Conservation (phyloP, 2,329 filamentous ascomycete genomes). For the Botrytis sinoallii region DNA sequence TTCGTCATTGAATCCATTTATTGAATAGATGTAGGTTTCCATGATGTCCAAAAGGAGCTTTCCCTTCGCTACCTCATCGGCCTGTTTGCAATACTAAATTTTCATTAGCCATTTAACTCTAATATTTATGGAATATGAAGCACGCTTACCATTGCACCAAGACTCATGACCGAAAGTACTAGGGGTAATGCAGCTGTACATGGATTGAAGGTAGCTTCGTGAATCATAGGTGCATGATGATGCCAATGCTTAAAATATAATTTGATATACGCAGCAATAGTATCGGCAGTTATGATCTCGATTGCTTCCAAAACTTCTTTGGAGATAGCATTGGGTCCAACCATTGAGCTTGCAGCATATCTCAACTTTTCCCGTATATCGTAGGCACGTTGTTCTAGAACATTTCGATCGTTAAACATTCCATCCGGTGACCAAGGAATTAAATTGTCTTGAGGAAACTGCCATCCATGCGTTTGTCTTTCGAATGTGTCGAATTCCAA, state of each 20-base stretch:
- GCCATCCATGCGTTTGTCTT: slow-evolving; percentile 30
- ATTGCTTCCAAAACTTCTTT: slow-evolving; percentile 33
- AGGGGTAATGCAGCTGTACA: slow-evolving; percentile 34
- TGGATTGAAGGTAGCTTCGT: slow-evolving; percentile 36
- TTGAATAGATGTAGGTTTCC: slow-evolving; percentile 33
- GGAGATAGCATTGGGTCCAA: slow-evolving; percentile 26
- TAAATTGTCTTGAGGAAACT: slow-evolving; percentile 29
- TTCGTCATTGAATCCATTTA: slow-evolving; percentile 33
- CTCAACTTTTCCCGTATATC: slow-evolving; percentile 35
- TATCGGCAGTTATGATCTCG: slow-evolving; percentile 31
- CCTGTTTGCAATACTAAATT: slow-evolving; percentile 32
- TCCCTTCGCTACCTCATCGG: slow-evolving; percentile 27
- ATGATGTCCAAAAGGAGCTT: slow-evolving; percentile 33
- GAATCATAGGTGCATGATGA: slow-evolving; percentile 36
- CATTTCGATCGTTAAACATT: slow-evolving; percentile 25
- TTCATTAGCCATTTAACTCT: slow-evolving; percentile 15
- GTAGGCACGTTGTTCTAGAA: slow-evolving; percentile 32
- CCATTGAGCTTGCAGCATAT: slow-evolving; percentile 28
- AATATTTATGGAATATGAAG: neutral
- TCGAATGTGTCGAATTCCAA: slow-evolving; percentile 35
- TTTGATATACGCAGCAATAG: slow-evolving; percentile 31
- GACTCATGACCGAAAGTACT: slow-evolving; percentile 34
- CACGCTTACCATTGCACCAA: slow-evolving; percentile 35
- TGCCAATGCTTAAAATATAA: slow-evolving; percentile 38
- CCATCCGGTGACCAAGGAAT: slow-evolving; percentile 27